Evolutionary conservation across 2,329 filamentous ascomycete species (phyloP).

Genomic region (Endocalyx cinctus): DNA sequence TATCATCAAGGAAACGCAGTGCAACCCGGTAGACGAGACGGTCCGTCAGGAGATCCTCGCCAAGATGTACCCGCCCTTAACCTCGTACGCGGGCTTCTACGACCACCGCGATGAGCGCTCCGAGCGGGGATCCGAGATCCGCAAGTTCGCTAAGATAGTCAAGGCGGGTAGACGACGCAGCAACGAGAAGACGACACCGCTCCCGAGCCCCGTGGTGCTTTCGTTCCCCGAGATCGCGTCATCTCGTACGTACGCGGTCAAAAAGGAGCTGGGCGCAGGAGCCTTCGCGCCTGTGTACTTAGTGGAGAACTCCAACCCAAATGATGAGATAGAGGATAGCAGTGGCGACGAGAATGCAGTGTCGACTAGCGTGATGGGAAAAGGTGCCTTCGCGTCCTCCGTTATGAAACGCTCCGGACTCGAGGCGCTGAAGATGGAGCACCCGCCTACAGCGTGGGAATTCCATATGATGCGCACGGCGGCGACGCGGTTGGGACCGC

Average conservation of each 20-base stretch:
- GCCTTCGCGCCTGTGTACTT: slow-evolving; percentile 96
- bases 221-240: slow-evolving; percentile 61
- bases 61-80: slow-evolving; percentile 68
- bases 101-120: slow-evolving; percentile 62
- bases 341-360: slow-evolving; percentile 29
- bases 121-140: slow-evolving; percentile 70
- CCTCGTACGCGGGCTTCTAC: slow-evolving; percentile 73
- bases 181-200: slow-evolving; percentile 57
- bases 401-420: slow-evolving; percentile 52
- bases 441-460: slow-evolving; percentile 85
- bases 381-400: slow-evolving; percentile 51
- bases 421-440: slow-evolving; percentile 93
- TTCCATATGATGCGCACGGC: slow-evolving; percentile 91
- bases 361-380: slow-evolving; percentile 57
- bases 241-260: slow-evolving; percentile 74
- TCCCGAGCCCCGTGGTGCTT: slow-evolving; percentile 59
- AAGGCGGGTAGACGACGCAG: slow-evolving; percentile 51
- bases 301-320: slow-evolving; percentile 64
- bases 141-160: slow-evolving; percentile 70
- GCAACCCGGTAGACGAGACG: slow-evolving; percentile 81
- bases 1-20: slow-evolving; percentile 76
- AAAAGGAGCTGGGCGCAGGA: slow-evolving; percentile 82
- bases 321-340: slow-evolving; percentile 38
- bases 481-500: slow-evolving; percentile 68
- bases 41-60: slow-evolving; percentile 72